phyloP scores from a whole-genome alignment of 495 filamentous ascomycete species.

The Parathielavia appendiculata region DNA sequence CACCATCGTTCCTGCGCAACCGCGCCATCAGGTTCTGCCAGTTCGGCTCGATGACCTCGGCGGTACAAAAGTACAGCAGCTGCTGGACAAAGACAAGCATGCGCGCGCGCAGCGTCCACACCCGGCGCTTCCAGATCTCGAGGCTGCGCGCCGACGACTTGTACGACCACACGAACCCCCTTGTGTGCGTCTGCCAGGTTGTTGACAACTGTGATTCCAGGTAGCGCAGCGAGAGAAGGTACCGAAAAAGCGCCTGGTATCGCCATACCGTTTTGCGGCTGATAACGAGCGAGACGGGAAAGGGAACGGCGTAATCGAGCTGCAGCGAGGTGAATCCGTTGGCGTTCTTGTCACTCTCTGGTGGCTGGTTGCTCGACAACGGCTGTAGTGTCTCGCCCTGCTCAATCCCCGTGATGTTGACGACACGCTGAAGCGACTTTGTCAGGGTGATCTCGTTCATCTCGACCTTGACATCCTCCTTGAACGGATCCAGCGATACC shows the following conservation, averaged over 20 bases:
- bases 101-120: slow-evolving; percentile 84
- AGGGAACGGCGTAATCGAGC: slow-evolving; percentile 89
- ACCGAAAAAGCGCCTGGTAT: slow-evolving; percentile 93
- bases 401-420: slow-evolving; percentile 90
- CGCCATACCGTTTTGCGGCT: slow-evolving; percentile 91
- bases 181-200: slow-evolving; percentile 86
- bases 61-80: slow-evolving; percentile 90
- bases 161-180: slow-evolving; percentile 77
- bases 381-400: slow-evolving; percentile 66
- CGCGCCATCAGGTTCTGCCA: slow-evolving; percentile 88
- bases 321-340: slow-evolving; percentile 86
- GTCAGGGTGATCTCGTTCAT: slow-evolving; percentile 94
- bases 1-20: slow-evolving; percentile 59
- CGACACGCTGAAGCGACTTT: slow-evolving; percentile 89
- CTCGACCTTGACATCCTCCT: slow-evolving; percentile 92
- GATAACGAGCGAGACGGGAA: slow-evolving; percentile 94
- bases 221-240: slow-evolving; percentile 81
- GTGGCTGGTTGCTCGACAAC: slow-evolving; percentile 41
- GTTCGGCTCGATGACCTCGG: slow-evolving; percentile 96
- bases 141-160: slow-evolving; percentile 65
- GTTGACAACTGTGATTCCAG: slow-evolving; percentile 77
- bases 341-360: slow-evolving; percentile 78
- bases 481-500: slow-evolving; percentile 90
- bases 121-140: slow-evolving; percentile 87
- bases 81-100: slow-evolving; percentile 98